Conservation (phyloP, 306 rosid species). For the Vigna reflexopilosa region DNA sequence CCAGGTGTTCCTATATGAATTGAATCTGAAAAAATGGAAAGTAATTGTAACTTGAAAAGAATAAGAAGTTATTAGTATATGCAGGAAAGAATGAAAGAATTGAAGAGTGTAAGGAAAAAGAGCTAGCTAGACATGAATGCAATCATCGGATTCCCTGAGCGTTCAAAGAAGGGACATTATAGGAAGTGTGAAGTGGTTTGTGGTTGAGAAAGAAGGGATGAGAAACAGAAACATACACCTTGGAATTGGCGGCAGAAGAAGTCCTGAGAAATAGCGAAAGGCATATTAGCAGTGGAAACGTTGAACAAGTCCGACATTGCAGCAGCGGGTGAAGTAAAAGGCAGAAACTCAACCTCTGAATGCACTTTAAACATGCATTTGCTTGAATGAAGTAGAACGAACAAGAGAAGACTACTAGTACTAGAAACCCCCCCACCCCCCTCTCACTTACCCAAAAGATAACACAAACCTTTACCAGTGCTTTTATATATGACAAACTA, state of each 20-base stretch:
- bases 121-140: slow-evolving; percentile 51
- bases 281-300: slow-evolving; percentile 63
- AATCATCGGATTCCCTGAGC: slow-evolving; percentile 97
- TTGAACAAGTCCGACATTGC: slow-evolving; percentile 65
- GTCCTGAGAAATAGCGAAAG: slow-evolving; percentile 61
- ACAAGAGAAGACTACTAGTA: not conserved
- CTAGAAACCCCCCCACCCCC: slow-evolving; percentile 10
- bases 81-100: slow-evolving; percentile 87
- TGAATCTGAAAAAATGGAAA: slow-evolving; percentile 37
- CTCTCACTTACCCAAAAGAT: slow-evolving; percentile 58
- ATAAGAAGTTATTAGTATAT: slow-evolving; percentile 39
- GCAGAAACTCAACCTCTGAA: slow-evolving; percentile 54
- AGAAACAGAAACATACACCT: slow-evolving; percentile 71
- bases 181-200: slow-evolving; percentile 43
- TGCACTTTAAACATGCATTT: slow-evolving; percentile 41
- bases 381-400: not conserved
- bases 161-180: slow-evolving; percentile 68
- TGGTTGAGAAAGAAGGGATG: slow-evolving; percentile 54
- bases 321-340: slow-evolving; percentile 49
- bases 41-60: slow-evolving; percentile 42
- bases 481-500: slow-evolving; percentile 46
- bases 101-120: slow-evolving; percentile 35
- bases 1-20: slow-evolving; percentile 69
- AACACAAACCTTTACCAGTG: slow-evolving; percentile 52
- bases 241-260: slow-evolving; percentile 54